Conservation (phyloP, 1,284 basidiomycete genomes). For the Cutaneotrichosporon sp. region DNA sequence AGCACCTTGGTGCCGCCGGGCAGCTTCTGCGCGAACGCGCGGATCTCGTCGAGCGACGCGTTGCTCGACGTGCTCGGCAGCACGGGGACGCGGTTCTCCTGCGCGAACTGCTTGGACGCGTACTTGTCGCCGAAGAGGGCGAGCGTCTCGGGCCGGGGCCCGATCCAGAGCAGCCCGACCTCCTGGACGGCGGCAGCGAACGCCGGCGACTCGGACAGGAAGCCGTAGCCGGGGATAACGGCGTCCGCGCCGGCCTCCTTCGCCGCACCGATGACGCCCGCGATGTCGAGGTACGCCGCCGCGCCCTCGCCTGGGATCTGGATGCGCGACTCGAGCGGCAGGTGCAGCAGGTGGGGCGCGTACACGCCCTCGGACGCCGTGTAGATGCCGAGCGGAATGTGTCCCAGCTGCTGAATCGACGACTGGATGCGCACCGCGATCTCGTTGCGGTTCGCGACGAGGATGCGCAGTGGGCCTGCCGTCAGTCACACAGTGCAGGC, state of each 20-base stretch:
- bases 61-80: slow-evolving; percentile 18
- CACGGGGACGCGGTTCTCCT: slow-evolving; percentile 74
- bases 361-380: slow-evolving; percentile 13
- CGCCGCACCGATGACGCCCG: slow-evolving; percentile 14
- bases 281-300: slow-evolving; percentile 21
- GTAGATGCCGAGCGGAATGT: slow-evolving; percentile 22
- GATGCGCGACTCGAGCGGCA: slow-evolving; percentile 11
- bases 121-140: slow-evolving; percentile 64
- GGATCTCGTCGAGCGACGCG: slow-evolving; percentile 21
- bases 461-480: slow-evolving; percentile 18
- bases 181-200: slow-evolving; percentile 61
- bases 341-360: slow-evolving; percentile 21
- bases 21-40: slow-evolving; percentile 32
- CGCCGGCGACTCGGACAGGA: slow-evolving; percentile 71
- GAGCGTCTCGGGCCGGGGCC: slow-evolving; percentile 63
- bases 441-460: slow-evolving; percentile 26
- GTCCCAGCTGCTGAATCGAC: slow-evolving; percentile 19
- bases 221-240: slow-evolving; percentile 69
- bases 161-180: slow-evolving; percentile 63
- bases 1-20: slow-evolving; percentile 53
- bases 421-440: slow-evolving; percentile 25
- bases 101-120: slow-evolving; percentile 73
- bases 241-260: slow-evolving; percentile 19
- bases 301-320: slow-evolving; percentile 23
- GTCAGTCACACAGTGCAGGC: neutral